phyloP scores from a whole-genome alignment of 441 rosid species.

The Populus tomentosa region DNA sequence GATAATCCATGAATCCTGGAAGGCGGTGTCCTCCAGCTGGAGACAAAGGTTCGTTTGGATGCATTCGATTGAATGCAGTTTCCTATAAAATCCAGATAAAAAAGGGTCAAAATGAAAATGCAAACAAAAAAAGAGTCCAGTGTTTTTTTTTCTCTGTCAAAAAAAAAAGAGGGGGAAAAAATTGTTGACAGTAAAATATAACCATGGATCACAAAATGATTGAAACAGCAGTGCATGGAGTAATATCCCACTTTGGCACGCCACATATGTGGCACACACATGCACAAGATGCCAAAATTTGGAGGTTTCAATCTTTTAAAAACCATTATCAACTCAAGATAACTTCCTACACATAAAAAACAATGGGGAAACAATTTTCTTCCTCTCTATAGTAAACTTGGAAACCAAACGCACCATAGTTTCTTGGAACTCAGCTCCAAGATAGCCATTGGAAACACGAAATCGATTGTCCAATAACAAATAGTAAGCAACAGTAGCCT shows the following conservation, averaged over 20 bases:
- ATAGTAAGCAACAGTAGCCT: constrained; percentile 97
- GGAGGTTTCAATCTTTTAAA: background rate
- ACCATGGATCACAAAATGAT: background rate
- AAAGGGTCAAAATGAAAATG: background rate
- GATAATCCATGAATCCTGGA: constrained; percentile 67
- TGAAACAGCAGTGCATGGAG: background rate
- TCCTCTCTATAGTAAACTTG: background rate
- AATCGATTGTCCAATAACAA: constrained; percentile 81
- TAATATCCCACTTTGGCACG: background rate
- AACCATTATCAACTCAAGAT: constrained; percentile 1
- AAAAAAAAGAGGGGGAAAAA: accelerated
- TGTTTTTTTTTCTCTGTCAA: background rate
- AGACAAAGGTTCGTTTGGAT: constrained; percentile 51
- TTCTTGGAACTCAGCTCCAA: constrained; percentile 97
- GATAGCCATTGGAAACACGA: constrained; percentile 93
- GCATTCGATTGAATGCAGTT: constrained; percentile 55
- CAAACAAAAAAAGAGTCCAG: background rate
- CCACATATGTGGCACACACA: background rate
- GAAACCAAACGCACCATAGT: constrained; percentile 46
- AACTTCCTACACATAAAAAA: background rate
- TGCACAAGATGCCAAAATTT: background rate
- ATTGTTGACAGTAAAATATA: background rate
- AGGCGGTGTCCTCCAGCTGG: constrained; percentile 57
- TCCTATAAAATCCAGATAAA: constrained; percentile 40
- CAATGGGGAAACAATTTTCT: background rate